These are phyloP conservation scores for Cryptococcus sp. DNA, from an alignment of 1,284 basidiomycete species.

Conservation along the genomic window DNA sequence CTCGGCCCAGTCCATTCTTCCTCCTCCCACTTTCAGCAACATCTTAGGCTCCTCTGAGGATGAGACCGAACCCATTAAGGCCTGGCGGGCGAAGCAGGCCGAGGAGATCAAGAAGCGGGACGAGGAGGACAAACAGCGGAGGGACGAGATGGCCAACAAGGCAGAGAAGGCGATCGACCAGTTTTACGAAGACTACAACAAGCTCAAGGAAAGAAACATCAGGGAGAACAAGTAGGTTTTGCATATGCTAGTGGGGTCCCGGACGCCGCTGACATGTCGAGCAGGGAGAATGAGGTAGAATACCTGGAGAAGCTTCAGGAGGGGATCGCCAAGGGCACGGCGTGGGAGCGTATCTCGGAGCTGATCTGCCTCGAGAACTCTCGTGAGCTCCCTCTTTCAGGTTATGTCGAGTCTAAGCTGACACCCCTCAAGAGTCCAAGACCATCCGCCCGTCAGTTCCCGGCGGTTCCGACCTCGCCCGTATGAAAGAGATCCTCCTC, in stretches of 20 bases:
- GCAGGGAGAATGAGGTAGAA: slow-evolving; percentile 80
- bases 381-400: slow-evolving; percentile 48
- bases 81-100: slow-evolving; percentile 84
- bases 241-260: neutral
- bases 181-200: slow-evolving; percentile 92
- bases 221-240: slow-evolving; percentile 85
- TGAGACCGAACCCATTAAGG: slow-evolving; percentile 81
- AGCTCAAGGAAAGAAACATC: slow-evolving; percentile 89
- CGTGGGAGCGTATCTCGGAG: slow-evolving; percentile 91
- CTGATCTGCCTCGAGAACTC: slow-evolving; percentile 89
- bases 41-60: slow-evolving; percentile 58
- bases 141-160: slow-evolving; percentile 79
- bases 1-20: slow-evolving; percentile 62
- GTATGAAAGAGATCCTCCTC: slow-evolving; percentile 88
- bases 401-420: neutral
- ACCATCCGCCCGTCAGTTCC: slow-evolving; percentile 81
- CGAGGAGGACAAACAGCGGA: slow-evolving; percentile 71
- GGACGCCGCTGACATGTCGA: neutral
- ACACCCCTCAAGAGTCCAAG: slow-evolving; percentile 64
- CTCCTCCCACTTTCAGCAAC: slow-evolving; percentile 51
- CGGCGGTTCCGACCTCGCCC: slow-evolving; percentile 81
- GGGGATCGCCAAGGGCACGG: slow-evolving; percentile 82
- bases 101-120: slow-evolving; percentile 79
- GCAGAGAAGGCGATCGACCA: slow-evolving; percentile 92
- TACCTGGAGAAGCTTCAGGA: slow-evolving; percentile 71